Evolutionary conservation across 306 rosid species (phyloP), one percentile per base, ranked within the genome.

Genomic region (Lablab purpureus): DNA sequence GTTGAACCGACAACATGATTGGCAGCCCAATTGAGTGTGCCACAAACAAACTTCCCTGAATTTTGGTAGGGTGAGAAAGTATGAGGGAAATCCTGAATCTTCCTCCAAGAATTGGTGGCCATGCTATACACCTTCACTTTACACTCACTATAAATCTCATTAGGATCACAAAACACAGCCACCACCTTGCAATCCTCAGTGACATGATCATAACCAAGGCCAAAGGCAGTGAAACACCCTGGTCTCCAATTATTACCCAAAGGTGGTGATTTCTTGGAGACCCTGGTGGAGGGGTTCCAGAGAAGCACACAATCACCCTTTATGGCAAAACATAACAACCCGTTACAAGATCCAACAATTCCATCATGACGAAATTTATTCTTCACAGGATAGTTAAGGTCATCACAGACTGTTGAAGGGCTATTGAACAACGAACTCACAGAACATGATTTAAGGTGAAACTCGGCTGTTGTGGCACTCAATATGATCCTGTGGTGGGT

Each of bases 201-300:
- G 19, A 77, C 63, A 81, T 73, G 87, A 81, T 86, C 89, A 63
- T 80, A 86, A 10, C 89, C 89, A 28, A 86, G 87, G 7, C 89
- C 89, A 81, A 86, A 86, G 50, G 70, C 78, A 77, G 89, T 86
- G 37, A 60, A 86, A 74, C 89, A 86, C 51, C 87, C 85, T 1
- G 87, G 85, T 54, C 87, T 83, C 89, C 89, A 86, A 68, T 86
- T 84, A 56, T 83, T 86, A 2, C 76, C 79, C 71, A 83, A n/a
- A 81, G 89, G 85, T 50, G 89, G 87, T 5, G 89, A 86, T 41
- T 86, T 86, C 28, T 83, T 83, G n/a, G 85, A 83, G 34, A 77
- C 69, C 76, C 87, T 83, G 0, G 37, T 73, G 8, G 89, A 83
- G 22, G 89, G 89, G 73, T 86, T 86, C 89, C 89, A 86, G 4